Percentiles rank a stretch among this genome's conserved stretches.
Evolutionary conservation across 108 stramenopile genomes (phyloP).

Genomic region (Cyclotella atomus): DNA sequence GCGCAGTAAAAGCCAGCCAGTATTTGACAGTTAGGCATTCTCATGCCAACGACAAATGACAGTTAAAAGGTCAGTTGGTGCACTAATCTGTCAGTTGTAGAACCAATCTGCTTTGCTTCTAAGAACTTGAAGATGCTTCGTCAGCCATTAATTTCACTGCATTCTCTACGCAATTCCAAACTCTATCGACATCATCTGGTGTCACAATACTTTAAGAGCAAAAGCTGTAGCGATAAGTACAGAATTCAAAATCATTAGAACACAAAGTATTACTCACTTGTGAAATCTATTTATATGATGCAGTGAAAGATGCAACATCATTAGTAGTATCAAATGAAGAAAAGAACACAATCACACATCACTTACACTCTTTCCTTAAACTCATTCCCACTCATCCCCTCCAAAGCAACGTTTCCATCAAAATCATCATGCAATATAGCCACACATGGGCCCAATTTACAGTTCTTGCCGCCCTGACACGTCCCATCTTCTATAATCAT

Average conservation of each 20-base stretch:
- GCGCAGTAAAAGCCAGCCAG: too few species aligned
- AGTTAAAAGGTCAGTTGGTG: too few species aligned
- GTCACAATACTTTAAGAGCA: conserved; percentile 42
- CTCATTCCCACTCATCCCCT: conserved; percentile 75
- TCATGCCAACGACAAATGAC: too few species aligned
- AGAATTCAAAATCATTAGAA: neutral
- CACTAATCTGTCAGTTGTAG: too few species aligned
- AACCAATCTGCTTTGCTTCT: too few species aligned
- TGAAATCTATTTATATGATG: conserved; percentile 15
- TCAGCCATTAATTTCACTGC: conserved; percentile 56
- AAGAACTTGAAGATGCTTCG: neutral
- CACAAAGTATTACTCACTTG: conserved; percentile 11
- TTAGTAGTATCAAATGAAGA: neutral
- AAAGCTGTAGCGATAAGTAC: neutral
- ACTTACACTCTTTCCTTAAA: conserved; percentile 60
- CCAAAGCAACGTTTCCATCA: conserved; percentile 71
- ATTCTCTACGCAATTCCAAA: conserved; percentile 71
- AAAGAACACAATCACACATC: neutral
- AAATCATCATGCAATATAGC: conserved; percentile 82
- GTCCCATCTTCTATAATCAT: conserved; percentile 73
- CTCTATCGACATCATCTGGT: conserved; percentile 70
- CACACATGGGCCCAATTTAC: conserved; percentile 78
- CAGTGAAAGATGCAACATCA: neutral
- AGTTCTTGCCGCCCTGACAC: conserved; percentile 72
- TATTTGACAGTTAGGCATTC: too few species aligned